Evolutionary conservation across 2,329 filamentous ascomycete species (phyloP).

Genomic region (Botrytis porri): DNA sequence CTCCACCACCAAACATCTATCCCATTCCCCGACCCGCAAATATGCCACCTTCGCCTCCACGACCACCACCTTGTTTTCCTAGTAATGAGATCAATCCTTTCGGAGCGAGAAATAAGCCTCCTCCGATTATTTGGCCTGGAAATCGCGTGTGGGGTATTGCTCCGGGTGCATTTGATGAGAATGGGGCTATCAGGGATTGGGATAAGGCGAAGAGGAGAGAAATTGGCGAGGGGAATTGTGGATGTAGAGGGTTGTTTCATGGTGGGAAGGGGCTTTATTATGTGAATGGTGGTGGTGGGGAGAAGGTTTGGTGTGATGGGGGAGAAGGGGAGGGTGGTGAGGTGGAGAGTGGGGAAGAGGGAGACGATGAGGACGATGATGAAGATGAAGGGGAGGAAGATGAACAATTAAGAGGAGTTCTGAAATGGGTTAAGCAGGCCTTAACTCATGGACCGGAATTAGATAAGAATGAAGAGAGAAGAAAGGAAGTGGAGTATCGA

Average conservation of each 20-base stretch:
- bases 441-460: slow-evolving; percentile 2
- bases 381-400: not conserved
- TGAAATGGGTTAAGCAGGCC: slow-evolving; percentile 9
- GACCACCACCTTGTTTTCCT: not conserved
- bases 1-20: not conserved
- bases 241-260: not conserved
- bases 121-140: not conserved
- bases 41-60: not conserved
- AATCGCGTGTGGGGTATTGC: not conserved
- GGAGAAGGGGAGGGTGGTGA: not conserved
- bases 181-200: not conserved
- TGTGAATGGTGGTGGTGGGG: not conserved
- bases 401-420: not conserved
- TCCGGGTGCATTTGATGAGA: not conserved
- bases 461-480: not conserved
- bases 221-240: not conserved
- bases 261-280: not conserved
- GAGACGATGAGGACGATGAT: not conserved
- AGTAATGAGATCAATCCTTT: not conserved
- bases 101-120: not conserved
- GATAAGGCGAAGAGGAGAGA: not conserved
- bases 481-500: not conserved
- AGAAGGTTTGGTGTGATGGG: not conserved
- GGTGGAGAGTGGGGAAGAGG: not conserved
- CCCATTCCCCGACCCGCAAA: not conserved